These are phyloP conservation scores for Proliferodiscus dingleyae DNA, from an alignment of 2,329 filamentous ascomycete genomes.

Conservation along the genomic window DNA sequence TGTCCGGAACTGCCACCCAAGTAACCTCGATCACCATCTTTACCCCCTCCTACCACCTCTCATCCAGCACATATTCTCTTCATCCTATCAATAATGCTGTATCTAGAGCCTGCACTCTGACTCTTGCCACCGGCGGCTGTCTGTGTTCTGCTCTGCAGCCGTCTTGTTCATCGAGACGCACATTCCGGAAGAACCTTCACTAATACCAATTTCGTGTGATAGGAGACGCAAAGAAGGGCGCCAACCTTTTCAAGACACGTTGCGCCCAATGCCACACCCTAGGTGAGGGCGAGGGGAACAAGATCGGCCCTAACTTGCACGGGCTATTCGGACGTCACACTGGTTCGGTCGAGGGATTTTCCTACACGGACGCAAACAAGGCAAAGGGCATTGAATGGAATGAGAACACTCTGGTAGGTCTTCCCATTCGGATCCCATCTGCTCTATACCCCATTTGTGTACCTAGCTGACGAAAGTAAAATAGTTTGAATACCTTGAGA, in stretches of 20 bases:
- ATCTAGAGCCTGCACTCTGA: not conserved
- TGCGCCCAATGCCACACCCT: conserved; percentile 99
- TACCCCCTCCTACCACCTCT: conserved; percentile 1
- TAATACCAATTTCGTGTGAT: conserved; percentile 29
- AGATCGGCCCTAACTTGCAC: conserved; percentile 95
- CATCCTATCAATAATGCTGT: not conserved
- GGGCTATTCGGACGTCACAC: conserved; percentile 97
- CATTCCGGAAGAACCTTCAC: conserved; percentile 15
- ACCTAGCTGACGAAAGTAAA: not conserved
- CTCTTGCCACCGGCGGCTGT: conserved; percentile 4
- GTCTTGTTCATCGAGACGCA: conserved; percentile 1
- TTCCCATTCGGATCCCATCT: not conserved
- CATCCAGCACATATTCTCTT: conserved; percentile 1
- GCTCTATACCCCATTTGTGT: not conserved
- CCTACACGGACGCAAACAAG: conserved; percentile 99
- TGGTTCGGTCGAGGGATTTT: conserved; percentile 84
- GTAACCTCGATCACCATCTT: conserved; percentile 3
- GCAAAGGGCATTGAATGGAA: conserved; percentile 87
- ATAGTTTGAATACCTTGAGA: conserved; percentile 97
- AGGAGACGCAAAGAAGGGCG: conserved; percentile 96
- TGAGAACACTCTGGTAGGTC: conserved; percentile 72
- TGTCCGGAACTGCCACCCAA: not conserved
- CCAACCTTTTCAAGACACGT: conserved; percentile 97
- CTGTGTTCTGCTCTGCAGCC: conserved; percentile 12
- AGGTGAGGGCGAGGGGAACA: conserved; percentile 86